phyloP scores from a whole-genome alignment of 106 monocot species.

The Hemerocallis citrina region DNA sequence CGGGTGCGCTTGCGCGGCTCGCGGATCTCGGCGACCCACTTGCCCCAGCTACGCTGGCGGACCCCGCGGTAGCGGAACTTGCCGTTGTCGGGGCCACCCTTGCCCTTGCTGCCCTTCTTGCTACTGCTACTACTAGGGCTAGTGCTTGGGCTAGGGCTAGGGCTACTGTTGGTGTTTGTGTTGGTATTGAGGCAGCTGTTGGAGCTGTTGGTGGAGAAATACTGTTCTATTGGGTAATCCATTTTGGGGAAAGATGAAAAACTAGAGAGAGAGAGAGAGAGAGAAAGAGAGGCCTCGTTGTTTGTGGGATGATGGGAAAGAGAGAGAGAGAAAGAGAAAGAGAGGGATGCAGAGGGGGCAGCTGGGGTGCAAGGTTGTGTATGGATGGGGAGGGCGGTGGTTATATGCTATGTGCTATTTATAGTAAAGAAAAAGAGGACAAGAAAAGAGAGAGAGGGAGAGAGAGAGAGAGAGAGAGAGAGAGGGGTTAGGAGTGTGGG shows the following conservation, averaged over 20 bases:
- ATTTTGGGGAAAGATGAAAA: conserved; percentile 4
- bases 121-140: neutral
- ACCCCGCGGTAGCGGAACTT: conserved; percentile 81
- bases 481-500: too few relatives aligned
- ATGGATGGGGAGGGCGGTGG: conserved; percentile 6
- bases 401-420: conserved; percentile 2
- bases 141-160: neutral
- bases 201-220: neutral
- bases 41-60: conserved; percentile 88
- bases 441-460: too few relatives aligned
- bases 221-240: conserved; percentile 25
- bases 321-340: too few relatives aligned
- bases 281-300: neutral
- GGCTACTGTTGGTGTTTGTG: neutral
- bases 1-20: conserved; percentile 71
- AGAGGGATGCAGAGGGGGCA: neutral
- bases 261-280: neutral
- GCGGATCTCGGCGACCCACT: conserved; percentile 94
- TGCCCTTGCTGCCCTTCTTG: conserved; percentile 28
- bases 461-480: too few relatives aligned
- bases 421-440: neutral
- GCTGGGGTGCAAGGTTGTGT: neutral
- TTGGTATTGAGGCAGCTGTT: conserved; percentile 7
- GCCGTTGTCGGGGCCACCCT: conserved; percentile 62
- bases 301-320: neutral